Conservation (phyloP, 2,329 filamentous ascomycete genomes). For the Aureobasidium leucospermi region DNA sequence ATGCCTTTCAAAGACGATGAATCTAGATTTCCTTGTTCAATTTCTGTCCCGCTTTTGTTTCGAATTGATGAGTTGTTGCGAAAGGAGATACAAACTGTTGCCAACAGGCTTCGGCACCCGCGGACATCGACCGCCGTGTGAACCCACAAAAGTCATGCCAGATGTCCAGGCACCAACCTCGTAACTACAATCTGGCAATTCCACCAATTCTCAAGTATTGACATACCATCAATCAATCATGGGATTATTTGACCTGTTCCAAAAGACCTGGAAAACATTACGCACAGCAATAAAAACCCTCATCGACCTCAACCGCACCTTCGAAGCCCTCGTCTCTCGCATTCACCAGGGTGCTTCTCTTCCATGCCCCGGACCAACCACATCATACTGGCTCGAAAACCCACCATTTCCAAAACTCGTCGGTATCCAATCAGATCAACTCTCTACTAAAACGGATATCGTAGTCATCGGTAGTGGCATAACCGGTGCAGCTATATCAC, state of each 20-base stretch:
- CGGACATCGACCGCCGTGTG: too few relatives aligned
- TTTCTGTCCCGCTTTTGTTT: too few relatives aligned
- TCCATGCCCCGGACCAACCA: constrained; percentile 18
- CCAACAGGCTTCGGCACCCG: too few relatives aligned
- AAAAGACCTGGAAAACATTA: neutral
- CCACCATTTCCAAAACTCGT: constrained; percentile 18
- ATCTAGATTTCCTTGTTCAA: too few relatives aligned
- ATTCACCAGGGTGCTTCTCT: neutral
- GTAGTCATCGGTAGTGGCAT: constrained; percentile 23
- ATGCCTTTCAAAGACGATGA: too few relatives aligned
- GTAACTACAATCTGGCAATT: too few relatives aligned
- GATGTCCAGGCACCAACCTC: too few relatives aligned
- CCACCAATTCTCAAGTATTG: too few relatives aligned
- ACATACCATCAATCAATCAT: neutral
- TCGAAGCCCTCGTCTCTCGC: neutral
- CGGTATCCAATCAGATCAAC: constrained; percentile 16
- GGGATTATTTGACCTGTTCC: neutral
- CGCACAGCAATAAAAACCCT: neutral
- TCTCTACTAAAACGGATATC: constrained; percentile 16
- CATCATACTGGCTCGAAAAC: constrained; percentile 23
- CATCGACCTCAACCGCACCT: neutral
- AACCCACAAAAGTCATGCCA: too few relatives aligned
- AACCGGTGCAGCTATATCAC: constrained; percentile 22
- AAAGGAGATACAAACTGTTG: too few relatives aligned
- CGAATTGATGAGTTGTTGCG: too few relatives aligned